These are phyloP conservation scores for Lathyrus tuberosus DNA, from an alignment of 306 rosid species.

Conservation along the genomic window DNA sequence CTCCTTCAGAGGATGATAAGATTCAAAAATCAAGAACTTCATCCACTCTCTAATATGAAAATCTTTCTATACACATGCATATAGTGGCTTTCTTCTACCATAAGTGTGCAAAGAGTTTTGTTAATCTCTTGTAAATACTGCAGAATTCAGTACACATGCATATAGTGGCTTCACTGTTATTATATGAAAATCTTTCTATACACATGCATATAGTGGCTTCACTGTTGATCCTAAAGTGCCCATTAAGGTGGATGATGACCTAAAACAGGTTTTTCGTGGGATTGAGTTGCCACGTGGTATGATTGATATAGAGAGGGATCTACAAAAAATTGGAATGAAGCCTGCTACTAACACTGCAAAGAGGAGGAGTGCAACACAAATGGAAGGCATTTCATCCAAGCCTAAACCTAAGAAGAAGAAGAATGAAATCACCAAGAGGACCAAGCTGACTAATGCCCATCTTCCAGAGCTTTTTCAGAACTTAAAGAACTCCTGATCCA, in stretches of 20 bases:
- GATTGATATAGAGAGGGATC: conserved; percentile 91
- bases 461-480: conserved; percentile 94
- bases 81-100: too few relatives aligned
- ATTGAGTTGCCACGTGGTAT: conserved; percentile 89
- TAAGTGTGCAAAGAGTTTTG: too few relatives aligned
- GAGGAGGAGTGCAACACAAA: conserved; percentile 85
- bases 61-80: too few relatives aligned
- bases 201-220: too few relatives aligned
- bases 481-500: conserved; percentile 41
- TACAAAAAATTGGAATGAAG: conserved; percentile 90
- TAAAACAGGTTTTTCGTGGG: conserved; percentile 73
- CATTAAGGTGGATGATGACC: conserved; percentile 81
- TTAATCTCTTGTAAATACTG: too few relatives aligned
- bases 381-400: conserved; percentile 73
- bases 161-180: too few relatives aligned
- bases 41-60: too few relatives aligned
- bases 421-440: conserved; percentile 90
- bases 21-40: too few relatives aligned
- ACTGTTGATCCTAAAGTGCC: conserved; percentile 78
- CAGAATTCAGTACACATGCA: too few relatives aligned
- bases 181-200: too few relatives aligned
- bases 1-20: too few relatives aligned
- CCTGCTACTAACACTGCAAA: conserved; percentile 97
- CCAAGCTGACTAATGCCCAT: conserved; percentile 94
- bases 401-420: conserved; percentile 89